Conservation (phyloP, 2,329 filamentous ascomycete species). For the Bisporella sp. region DNA sequence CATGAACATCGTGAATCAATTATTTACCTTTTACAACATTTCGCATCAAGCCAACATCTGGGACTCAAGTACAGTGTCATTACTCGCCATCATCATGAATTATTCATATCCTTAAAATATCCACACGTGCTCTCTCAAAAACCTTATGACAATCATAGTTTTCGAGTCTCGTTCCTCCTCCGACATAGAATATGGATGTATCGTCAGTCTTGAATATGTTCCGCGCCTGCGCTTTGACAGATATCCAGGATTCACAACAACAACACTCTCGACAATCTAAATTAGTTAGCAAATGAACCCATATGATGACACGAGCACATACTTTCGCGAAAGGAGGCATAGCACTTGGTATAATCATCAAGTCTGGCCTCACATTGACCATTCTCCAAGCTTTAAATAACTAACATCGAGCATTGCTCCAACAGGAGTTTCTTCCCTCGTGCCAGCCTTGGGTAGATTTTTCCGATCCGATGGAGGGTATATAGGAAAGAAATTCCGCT, state of each 20-base stretch:
- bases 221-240: conserved; percentile 83
- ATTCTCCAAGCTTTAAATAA: conserved; percentile 89
- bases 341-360: conserved; percentile 75
- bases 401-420: conserved; percentile 77
- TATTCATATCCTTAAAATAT: conserved; percentile 68
- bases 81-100: background rate
- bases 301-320: conserved; percentile 22
- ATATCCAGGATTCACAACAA: conserved; percentile 85
- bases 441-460: conserved; percentile 58
- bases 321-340: conserved; percentile 86
- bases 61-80: background rate
- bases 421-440: conserved; percentile 51
- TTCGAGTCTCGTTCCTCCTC: conserved; percentile 49
- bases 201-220: conserved; percentile 73
- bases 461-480: conserved; percentile 73
- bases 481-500: conserved; percentile 84
- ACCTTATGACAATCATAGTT: conserved; percentile 64
- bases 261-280: conserved; percentile 82
- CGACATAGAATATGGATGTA: conserved; percentile 57
- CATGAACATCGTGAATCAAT: too few relatives aligned
- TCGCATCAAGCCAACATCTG: too few relatives aligned
- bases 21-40: too few relatives aligned
- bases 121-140: conserved; percentile 77
- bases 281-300: conserved; percentile 1
- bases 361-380: conserved; percentile 76